These are phyloP conservation scores for Hirschfeldia incana DNA, from an alignment of 345 rosid species.

Conservation along the genomic window DNA sequence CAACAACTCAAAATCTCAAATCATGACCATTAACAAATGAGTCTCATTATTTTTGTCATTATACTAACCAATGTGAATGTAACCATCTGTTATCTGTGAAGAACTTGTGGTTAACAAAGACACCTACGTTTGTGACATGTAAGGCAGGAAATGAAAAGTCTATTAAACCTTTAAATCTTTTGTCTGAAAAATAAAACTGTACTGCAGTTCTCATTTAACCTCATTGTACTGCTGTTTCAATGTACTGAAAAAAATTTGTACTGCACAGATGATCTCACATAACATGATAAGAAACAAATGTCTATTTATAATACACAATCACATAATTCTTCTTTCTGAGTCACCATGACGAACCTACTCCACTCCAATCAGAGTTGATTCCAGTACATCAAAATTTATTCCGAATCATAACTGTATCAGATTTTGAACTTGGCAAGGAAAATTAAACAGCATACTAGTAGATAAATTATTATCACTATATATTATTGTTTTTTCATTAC, in stretches of 20 bases:
- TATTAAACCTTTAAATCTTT: not conserved
- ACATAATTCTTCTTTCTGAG: constrained; percentile 14
- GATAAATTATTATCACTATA: not conserved
- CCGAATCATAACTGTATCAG: constrained; percentile 5
- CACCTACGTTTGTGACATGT: not conserved
- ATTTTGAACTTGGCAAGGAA: not conserved
- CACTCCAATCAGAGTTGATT: constrained; percentile 18
- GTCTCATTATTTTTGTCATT: not conserved
- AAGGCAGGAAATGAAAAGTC: not conserved
- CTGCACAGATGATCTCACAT: constrained; percentile 21
- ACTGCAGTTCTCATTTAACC: not conserved
- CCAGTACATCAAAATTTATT: constrained; percentile 5
- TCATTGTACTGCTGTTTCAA: not conserved
- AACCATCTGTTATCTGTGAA: not conserved
- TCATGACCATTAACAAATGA: constrained; percentile 5
- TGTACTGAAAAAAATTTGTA: not conserved
- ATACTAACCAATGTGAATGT: not conserved
- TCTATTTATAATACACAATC: constrained; percentile 1
- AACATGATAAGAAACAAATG: constrained; percentile 28
- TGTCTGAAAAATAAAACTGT: not conserved
- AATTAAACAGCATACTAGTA: not conserved
- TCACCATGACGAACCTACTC: constrained; percentile 18
- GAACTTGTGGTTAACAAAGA: not conserved
- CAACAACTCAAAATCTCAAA: not conserved
- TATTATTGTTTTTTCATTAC: not conserved